A percentile compares a stretch with the other conserved stretches of the same genome.
phyloP scores from a whole-genome alignment of 768 basidiomycete species.

The Russula sp. region DNA sequence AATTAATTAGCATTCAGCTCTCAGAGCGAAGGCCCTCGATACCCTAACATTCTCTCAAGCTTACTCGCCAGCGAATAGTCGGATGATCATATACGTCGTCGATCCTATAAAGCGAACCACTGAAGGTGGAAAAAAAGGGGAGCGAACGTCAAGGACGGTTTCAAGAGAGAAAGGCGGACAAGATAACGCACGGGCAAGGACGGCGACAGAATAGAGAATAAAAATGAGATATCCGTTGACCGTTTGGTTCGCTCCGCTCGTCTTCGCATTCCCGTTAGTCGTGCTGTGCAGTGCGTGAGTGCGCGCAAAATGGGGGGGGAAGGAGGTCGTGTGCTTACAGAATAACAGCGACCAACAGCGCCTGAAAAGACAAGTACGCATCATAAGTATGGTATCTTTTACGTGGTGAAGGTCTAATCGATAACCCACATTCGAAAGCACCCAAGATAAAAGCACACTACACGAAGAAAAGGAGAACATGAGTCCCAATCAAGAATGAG shows the following conservation, averaged over 20 bases:
- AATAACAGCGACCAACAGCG: constrained; percentile 65
- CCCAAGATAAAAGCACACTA: constrained; percentile 80
- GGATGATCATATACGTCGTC: constrained; percentile 73
- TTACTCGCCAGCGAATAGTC: constrained; percentile 86
- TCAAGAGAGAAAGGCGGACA: background rate
- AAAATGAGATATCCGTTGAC: constrained; percentile 88
- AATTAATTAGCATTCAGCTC: too few species aligned
- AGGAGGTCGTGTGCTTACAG: constrained; percentile 39
- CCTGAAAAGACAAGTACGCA: constrained; percentile 31
- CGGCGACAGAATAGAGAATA: constrained; percentile 80
- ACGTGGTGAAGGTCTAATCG: constrained; percentile 1
- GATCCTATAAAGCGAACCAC: constrained; percentile 83
- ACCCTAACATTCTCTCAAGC: background rate
- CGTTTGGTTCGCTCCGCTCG: constrained; percentile 39
- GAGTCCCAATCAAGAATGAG: constrained; percentile 20
- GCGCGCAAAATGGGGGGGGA: background rate
- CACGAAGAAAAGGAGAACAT: constrained; percentile 14
- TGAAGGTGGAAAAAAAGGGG: constrained; percentile 26
- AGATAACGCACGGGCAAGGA: constrained; percentile 67
- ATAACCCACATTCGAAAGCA: constrained; percentile 68
- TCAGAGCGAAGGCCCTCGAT: too few species aligned
- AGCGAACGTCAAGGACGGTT: background rate
- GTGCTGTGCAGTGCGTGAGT: constrained; percentile 27
- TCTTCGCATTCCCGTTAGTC: constrained; percentile 45
- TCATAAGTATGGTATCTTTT: too few species aligned